Conservation (phyloP, 768 basidiomycete species). For the Megacollybia marginata region DNA sequence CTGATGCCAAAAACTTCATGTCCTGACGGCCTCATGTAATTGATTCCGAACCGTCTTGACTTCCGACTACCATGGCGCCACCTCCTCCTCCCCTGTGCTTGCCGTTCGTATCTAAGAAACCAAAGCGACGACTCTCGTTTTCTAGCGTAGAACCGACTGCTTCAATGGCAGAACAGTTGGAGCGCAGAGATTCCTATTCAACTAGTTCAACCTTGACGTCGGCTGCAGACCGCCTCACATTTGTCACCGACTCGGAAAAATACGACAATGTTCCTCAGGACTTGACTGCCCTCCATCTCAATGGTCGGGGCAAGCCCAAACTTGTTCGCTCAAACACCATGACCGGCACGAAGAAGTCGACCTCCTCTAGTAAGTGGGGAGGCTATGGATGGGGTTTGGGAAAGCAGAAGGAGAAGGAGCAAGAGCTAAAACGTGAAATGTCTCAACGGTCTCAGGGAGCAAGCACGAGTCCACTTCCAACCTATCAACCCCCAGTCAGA, state of each 20-base stretch:
- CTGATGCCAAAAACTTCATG: not conserved
- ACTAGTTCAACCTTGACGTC: conserved; percentile 36
- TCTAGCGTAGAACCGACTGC: conserved; percentile 26
- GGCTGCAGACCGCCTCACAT: conserved; percentile 41
- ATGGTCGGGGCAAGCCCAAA: conserved; percentile 25
- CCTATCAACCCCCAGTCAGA: conserved; percentile 30
- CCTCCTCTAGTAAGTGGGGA: conserved; percentile 46
- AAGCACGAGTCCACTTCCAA: conserved; percentile 17
- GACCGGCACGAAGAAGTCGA: conserved; percentile 51
- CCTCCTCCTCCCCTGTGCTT: conserved; percentile 53
- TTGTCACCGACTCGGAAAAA: conserved; percentile 54
- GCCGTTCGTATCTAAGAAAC: conserved; percentile 47
- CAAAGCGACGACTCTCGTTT: conserved; percentile 39
- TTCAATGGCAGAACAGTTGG: conserved; percentile 15
- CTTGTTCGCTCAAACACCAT: conserved; percentile 45
- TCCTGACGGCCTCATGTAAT: not conserved
- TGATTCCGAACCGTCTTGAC: conserved; percentile 7
- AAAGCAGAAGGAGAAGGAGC: conserved; percentile 41
- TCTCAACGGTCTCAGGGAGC: conserved; percentile 7
- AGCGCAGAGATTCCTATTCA: conserved; percentile 36
- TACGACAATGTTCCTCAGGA: conserved; percentile 41
- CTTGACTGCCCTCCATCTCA: conserved; percentile 21
- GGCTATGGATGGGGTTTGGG: conserved; percentile 61
- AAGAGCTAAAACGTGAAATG: conserved; percentile 21
- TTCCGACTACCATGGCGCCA: conserved; percentile 36